phyloP scores from a whole-genome alignment of 1,139 yeast species.

The Hyphopichia burtonii region DNA sequence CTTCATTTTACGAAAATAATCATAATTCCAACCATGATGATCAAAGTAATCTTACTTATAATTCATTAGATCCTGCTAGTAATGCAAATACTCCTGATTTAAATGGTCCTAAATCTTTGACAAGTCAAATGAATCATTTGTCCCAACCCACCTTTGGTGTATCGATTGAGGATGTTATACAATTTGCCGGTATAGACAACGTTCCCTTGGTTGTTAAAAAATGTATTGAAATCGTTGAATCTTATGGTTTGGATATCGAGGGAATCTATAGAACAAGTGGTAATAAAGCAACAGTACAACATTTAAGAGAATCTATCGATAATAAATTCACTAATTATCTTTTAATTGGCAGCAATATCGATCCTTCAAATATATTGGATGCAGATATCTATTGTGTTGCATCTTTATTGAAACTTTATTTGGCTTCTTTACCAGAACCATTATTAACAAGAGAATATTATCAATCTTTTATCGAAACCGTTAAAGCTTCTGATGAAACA shows the following conservation, averaged over 20 bases:
- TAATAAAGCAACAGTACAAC: conserved; percentile 70
- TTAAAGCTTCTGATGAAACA: conserved; percentile 53
- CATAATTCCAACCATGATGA: conserved; percentile 7
- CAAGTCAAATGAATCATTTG: conserved; percentile 24
- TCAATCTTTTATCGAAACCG: conserved; percentile 66
- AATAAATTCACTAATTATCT: conserved; percentile 67
- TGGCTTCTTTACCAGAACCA: conserved; percentile 69
- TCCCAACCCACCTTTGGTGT: conserved; percentile 73
- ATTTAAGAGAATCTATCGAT: conserved; percentile 71
- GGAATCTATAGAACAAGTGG: conserved; percentile 91
- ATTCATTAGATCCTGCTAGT: conserved; percentile 41
- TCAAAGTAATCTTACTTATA: conserved; percentile 14
- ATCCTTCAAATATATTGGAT: conserved; percentile 51
- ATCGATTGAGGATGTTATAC: conserved; percentile 71
- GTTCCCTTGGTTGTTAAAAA: conserved; percentile 90
- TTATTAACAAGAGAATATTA: conserved; percentile 58
- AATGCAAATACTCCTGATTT: conserved; percentile 24
- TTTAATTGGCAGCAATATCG: conserved; percentile 42
- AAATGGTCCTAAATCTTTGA: conserved; percentile 45
- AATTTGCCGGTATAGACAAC: conserved; percentile 78
- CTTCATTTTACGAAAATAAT: conserved; percentile 6
- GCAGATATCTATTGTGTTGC: conserved; percentile 75
- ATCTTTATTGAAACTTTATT: conserved; percentile 66
- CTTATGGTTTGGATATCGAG: conserved; percentile 78
- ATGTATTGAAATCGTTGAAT: conserved; percentile 84